A percentile compares a stretch with the other conserved stretches of the same genome.
These are phyloP conservation scores for Flaveria robusta DNA, from an alignment of 129 eudicot genomes.

Conservation along the genomic window DNA sequence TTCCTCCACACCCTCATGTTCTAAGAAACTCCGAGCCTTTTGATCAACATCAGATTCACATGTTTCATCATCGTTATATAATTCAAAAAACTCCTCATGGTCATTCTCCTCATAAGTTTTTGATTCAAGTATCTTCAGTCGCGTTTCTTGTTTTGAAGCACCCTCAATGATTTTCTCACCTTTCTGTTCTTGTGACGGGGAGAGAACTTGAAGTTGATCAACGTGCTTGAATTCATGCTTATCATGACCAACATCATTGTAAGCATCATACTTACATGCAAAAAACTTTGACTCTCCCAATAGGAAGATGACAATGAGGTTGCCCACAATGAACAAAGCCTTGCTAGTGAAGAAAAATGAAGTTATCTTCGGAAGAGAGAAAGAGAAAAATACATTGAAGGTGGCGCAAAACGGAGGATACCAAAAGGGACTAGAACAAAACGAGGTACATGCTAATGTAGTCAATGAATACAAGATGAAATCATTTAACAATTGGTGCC, in stretches of 20 bases:
- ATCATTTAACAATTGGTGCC: constrained; percentile 46
- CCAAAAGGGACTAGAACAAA: constrained; percentile 64
- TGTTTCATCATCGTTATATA: constrained; percentile 10
- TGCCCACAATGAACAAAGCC: constrained; percentile 54
- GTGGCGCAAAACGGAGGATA: constrained; percentile 54
- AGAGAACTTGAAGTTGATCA: constrained; percentile 20
- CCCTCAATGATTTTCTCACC: background rate
- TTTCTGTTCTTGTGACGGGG: constrained; percentile 13
- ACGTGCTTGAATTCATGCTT: constrained; percentile 2
- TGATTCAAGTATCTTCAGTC: constrained; percentile 8
- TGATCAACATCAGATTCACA: constrained; percentile 16
- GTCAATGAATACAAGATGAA: constrained; percentile 49
- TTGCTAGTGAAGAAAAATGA: constrained; percentile 53
- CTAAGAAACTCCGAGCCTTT: constrained; percentile 12
- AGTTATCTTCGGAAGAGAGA: constrained; percentile 46
- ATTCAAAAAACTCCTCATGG: constrained; percentile 34
- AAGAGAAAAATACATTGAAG: constrained; percentile 40
- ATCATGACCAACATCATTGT: constrained; percentile 22
- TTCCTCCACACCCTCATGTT: constrained; percentile 21
- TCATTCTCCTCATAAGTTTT: constrained; percentile 15
- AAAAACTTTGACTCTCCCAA: constrained; percentile 52
- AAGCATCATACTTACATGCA: constrained; percentile 19
- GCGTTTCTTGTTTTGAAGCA: constrained; percentile 13
- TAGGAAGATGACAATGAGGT: constrained; percentile 60
- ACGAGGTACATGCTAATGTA: constrained; percentile 47